Evolutionary conservation across 345 rosid species (phyloP).

Genomic region (Acer yangbiense): DNA sequence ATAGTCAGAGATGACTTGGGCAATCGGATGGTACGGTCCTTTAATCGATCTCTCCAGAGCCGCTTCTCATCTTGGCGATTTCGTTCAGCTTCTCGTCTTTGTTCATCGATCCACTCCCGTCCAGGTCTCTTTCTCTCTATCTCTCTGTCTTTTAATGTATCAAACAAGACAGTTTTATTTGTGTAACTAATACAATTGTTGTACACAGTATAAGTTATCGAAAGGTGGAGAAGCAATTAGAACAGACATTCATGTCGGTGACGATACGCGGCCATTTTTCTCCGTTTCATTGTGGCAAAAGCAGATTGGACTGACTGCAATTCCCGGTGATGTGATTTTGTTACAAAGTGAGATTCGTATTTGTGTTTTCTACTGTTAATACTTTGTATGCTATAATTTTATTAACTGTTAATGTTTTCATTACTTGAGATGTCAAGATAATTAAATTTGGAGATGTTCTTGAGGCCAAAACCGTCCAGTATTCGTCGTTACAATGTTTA

Average conservation of each 20-base stretch:
- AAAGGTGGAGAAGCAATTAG: constrained; percentile 48
- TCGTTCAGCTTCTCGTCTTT: constrained; percentile 62
- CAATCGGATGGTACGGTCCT: constrained; percentile 60
- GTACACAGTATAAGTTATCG: constrained; percentile 44
- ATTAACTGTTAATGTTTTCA: not conserved
- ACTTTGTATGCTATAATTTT: not conserved
- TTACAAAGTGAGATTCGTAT: constrained; percentile 36
- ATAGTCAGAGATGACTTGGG: constrained; percentile 26
- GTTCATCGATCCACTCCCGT: constrained; percentile 56
- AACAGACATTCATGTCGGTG: constrained; percentile 64
- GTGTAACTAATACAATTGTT: not conserved
- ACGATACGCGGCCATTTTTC: constrained; percentile 51
- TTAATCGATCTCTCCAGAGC: constrained; percentile 48
- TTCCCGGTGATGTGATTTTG: constrained; percentile 44
- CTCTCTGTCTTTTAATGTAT: not conserved
- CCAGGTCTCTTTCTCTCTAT: constrained; percentile 35
- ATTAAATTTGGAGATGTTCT: constrained; percentile 37
- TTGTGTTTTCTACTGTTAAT: not conserved
- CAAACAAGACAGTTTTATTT: not conserved
- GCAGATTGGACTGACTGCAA: constrained; percentile 33
- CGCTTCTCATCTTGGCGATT: constrained; percentile 44
- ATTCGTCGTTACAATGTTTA: constrained; percentile 37
- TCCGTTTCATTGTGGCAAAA: constrained; percentile 54
- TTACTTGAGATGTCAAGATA: constrained; percentile 49
- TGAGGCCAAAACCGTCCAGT: constrained; percentile 48